Base-by-base conservation (phyloP, 2,329 filamentous ascomycete genomes). In the Pseudocercospora vitis region DNA sequence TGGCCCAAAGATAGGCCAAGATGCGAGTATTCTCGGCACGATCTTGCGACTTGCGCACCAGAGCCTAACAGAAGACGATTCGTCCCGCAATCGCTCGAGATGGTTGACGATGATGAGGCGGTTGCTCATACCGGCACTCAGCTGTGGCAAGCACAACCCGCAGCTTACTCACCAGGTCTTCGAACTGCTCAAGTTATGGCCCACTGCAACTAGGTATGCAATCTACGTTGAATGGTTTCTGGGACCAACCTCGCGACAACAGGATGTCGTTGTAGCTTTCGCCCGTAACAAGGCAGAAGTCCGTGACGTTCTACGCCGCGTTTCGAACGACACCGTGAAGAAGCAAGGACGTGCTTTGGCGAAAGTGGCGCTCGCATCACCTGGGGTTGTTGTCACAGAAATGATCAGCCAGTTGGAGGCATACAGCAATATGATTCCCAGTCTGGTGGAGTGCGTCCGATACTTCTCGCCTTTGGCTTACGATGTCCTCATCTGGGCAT, bases 211-310 rank as follows among this genome's bases (percentile, higher is more conserved):
- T 7, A 83, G 94, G 55, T 99, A 92, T 74, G 85, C 83, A 45
- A 88, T 99, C 66, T 99, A 99, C 68, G 84, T 89, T 0, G 91
- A 96, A 70, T 99, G 94, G 90, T 92, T 89, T 64, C 85, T 84
- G 60, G 90, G 91, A 3, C 88, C 81, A 2, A 61, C 65, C 12
- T 94, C 89, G 4, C 81, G 89, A 26, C 73, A 87, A 21, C 87
- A 90, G 3, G 85, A 90, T 42, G 87, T 97, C 71, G 85, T 85
- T 64, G 76, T 81, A 21, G 90, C 89, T 1, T 96, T 96, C 69
- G 83, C 87, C 29, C 81, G 84, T 59, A 87, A 91, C 8, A 83
- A 81, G 46, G 78, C 86, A 1, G 89, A 96, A 68, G 96, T 92
- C 0, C 84, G 88, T 61, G 85, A 90, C 61, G 87, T 89, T 4